These are phyloP conservation scores for Colletotrichum acutatum DNA, from an alignment of 2,329 filamentous ascomycete genomes.

Conservation along the genomic window DNA sequence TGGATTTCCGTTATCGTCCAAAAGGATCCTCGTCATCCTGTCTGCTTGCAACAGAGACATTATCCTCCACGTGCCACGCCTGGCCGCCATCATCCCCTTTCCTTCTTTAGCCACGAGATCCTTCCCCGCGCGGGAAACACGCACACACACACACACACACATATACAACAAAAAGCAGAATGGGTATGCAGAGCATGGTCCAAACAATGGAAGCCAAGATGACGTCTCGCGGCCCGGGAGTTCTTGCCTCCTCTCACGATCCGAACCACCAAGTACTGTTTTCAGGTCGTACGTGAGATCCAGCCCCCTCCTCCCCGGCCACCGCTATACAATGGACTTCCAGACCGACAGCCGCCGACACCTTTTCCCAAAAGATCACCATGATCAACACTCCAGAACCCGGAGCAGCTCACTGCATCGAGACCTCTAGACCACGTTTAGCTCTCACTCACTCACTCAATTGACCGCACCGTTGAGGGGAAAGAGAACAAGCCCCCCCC, in stretches of 20 bases:
- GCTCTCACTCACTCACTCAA: background rate
- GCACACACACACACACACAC: too few species aligned
- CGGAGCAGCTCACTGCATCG: background rate
- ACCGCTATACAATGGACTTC: background rate
- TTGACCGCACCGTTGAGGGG: background rate
- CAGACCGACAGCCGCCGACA: background rate
- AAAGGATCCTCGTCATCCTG: background rate
- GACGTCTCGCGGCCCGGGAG: constrained; percentile 9
- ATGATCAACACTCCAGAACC: background rate
- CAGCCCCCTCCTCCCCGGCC: background rate
- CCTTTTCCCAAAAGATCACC: background rate
- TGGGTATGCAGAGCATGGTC: background rate
- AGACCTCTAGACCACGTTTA: background rate
- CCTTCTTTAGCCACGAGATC: background rate
- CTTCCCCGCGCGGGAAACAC: background rate
- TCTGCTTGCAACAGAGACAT: constrained; percentile 14
- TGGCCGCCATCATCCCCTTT: too few species aligned
- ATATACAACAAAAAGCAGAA: background rate
- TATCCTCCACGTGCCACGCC: background rate
- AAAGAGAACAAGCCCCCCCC: background rate
- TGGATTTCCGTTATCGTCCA: background rate
- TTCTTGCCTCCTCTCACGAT: background rate
- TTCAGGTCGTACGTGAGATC: background rate
- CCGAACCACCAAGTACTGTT: constrained; percentile 8
- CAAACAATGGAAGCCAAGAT: background rate